Base-by-base conservation (phyloP, 106 monocot genomes). In the Narthecium ossifragum region DNA sequence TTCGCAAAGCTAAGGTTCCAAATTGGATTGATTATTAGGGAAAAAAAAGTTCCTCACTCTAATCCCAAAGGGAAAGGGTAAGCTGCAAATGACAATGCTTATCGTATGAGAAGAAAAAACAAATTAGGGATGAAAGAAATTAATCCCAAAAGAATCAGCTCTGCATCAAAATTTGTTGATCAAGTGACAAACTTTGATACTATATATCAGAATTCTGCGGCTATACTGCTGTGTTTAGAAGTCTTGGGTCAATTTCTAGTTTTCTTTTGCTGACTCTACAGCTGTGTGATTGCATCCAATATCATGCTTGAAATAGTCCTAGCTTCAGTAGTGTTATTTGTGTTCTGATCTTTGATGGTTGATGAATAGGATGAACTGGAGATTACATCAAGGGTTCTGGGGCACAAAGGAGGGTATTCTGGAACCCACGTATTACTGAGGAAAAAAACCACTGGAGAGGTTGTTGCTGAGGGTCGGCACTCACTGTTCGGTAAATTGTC, bases 381-480 rank as follows among this genome's bases (percentile, higher is more conserved):
- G 62, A 87, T 92, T n/a, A 80, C 57, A 11, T 61, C 92, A 6
- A 75, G 75, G 53, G 80, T 78, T 58, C 30, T 87, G 37, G 92
- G 87, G 20, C 77, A 83, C 55, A 77, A 80, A 55, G 78, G 75
- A 23, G 59, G 59, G 5, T 92, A 84, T 40, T 61, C 77, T 3
- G 92, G 72, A 55, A 84, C 87, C 0, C 41, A 62, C 8, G 80
- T 92, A 22, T n/a, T 86, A 45, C 56, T 92, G 36, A 78, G 31
- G 24, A 92, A 92, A 63, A 83, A 80, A 43, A 51, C 20, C 6
- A 92, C 77, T 0, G 80, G 91, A 3, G 61, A 80, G 43, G 36
- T 80, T 26, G 50, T 92, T 18, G 91, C 91, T 11, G 91, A 92
- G 59, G 91, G 86, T 15, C 65, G 91, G 3, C 91, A 86, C 48